Evolutionary conservation across 1,284 basidiomycete species (phyloP).

Genomic region (Trametes pubescens): DNA sequence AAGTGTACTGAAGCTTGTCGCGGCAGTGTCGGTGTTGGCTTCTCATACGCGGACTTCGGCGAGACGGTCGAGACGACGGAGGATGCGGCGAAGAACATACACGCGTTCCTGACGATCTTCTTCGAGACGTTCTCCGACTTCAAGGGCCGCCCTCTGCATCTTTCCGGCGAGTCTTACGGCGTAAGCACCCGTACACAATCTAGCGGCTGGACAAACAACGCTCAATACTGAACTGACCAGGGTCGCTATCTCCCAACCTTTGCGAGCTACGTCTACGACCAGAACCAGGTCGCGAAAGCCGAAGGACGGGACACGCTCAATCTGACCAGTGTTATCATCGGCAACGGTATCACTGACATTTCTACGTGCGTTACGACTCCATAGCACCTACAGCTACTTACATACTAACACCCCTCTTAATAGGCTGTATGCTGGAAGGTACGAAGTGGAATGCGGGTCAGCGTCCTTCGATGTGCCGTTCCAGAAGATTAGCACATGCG

Average conservation of each 20-base stretch:
- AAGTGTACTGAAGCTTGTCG: no score
- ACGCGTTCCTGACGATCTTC: slow-evolving; percentile 78
- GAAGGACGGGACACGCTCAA: slow-evolving; percentile 73
- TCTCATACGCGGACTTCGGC: slow-evolving; percentile 65
- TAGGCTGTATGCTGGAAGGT: slow-evolving; percentile 68
- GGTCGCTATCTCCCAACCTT: slow-evolving; percentile 86
- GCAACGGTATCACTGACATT: slow-evolving; percentile 70
- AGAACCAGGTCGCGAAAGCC: slow-evolving; percentile 63
- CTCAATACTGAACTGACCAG: slow-evolving; percentile 39
- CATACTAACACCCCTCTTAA: not conserved
- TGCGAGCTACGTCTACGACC: slow-evolving; percentile 80
- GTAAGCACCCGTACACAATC: slow-evolving; percentile 42
- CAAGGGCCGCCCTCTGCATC: slow-evolving; percentile 67
- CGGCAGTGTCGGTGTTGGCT: slow-evolving; percentile 67
- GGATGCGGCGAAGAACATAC: slow-evolving; percentile 74
- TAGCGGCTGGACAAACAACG: not conserved
- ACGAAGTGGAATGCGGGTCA: slow-evolving; percentile 68
- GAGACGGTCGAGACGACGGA: slow-evolving; percentile 71
- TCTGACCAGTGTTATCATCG: slow-evolving; percentile 69
- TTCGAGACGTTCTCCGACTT: slow-evolving; percentile 80
- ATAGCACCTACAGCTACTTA: not conserved
- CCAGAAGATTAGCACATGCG: slow-evolving; percentile 63
- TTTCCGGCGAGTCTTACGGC: slow-evolving; percentile 77
- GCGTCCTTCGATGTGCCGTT: slow-evolving; percentile 63
- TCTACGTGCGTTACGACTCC: slow-evolving; percentile 53